Evolutionary conservation across 2,329 filamentous ascomycete genomes (phyloP), one percentile per base, ranked within the genome.

Genomic region (Botryotinia calthae): DNA sequence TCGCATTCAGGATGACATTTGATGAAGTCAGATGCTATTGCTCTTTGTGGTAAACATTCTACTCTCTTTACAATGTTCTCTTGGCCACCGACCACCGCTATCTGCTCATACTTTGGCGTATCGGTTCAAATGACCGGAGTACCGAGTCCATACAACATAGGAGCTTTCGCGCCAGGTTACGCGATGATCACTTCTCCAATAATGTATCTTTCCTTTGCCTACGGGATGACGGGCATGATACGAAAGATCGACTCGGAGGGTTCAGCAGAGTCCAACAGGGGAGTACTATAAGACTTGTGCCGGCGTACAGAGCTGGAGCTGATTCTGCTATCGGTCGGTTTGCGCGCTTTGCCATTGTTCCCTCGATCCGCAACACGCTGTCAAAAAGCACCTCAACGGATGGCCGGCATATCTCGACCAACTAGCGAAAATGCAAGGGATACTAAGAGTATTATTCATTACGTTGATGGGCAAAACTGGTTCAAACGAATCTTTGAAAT

Each of bases 161-260:
- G 18, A 42, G 37, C 18, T 56, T 34, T 22, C 65, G 56, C 16
- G 9, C 22, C 28, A 54, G 64, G 64, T 54, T 18, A 40, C 34
- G 46, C 48, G 48, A 42, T 18, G 65, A 56, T 44, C 25, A 42
- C 48, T 56, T 56, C 34, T 67, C n/a, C 18, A 31, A 42, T 18
- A 28, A 42, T 68, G 40, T 37, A 44, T 42, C n/a, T 37, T 58
- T 68, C 20, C 51, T 68, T 44, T 34, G n/a, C 65, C 48, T 68
- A 68, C 48, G 25, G 37, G 48, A 68, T 68, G 65, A 56, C 65
- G n/a, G 48, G 16, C 37, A 68, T 68, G 65, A 40, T 40, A 67
- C 34, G 18, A 56, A 56, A n/a, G 65, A 31, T 68, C 51, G 25
- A 56, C 48, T 42, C 42, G 48, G 56, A 31, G 48, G 37, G 34